Evolutionary conservation across 2,329 filamentous ascomycete species (phyloP).

Genomic region (Ceratocystis cacaofunesta): DNA sequence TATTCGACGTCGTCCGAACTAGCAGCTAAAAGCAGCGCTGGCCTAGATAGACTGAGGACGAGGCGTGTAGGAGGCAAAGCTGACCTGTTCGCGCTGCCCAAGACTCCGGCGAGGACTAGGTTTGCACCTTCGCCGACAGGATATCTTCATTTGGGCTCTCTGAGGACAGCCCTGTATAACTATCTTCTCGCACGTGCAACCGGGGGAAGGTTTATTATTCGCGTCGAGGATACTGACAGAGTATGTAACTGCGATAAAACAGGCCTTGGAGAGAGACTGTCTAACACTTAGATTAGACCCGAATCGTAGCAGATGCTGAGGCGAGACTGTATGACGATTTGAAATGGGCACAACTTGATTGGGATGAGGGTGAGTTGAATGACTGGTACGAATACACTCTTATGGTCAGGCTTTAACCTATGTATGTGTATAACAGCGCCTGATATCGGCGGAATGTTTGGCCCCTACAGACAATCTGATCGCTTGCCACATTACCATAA

Average conservation of each 20-base stretch:
- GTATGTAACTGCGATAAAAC: conserved; percentile 30
- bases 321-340: conserved; percentile 63
- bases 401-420: not conserved
- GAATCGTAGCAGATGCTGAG: conserved; percentile 69
- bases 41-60: conserved; percentile 10
- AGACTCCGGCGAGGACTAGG: conserved; percentile 42
- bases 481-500: conserved; percentile 56
- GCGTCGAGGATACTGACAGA: conserved; percentile 92
- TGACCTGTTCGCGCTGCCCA: conserved; percentile 29
- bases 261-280: conserved; percentile 10
- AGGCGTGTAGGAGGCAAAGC: not conserved
- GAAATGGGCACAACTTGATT: conserved; percentile 73
- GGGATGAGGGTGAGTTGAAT: conserved; percentile 62
- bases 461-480: conserved; percentile 64
- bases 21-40: not conserved
- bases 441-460: conserved; percentile 61
- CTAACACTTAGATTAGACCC: conserved; percentile 40
- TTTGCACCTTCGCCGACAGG: conserved; percentile 95
- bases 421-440: conserved; percentile 42
- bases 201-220: conserved; percentile 74
- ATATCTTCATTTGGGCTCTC: conserved; percentile 77
- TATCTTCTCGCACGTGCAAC: conserved; percentile 81
- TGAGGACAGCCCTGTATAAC: conserved; percentile 90
- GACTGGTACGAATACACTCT: not conserved
- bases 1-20: conserved; percentile 6